These are phyloP conservation scores for Neonectria sp. DNA, from an alignment of 2,329 filamentous ascomycete species.

Conservation along the genomic window DNA sequence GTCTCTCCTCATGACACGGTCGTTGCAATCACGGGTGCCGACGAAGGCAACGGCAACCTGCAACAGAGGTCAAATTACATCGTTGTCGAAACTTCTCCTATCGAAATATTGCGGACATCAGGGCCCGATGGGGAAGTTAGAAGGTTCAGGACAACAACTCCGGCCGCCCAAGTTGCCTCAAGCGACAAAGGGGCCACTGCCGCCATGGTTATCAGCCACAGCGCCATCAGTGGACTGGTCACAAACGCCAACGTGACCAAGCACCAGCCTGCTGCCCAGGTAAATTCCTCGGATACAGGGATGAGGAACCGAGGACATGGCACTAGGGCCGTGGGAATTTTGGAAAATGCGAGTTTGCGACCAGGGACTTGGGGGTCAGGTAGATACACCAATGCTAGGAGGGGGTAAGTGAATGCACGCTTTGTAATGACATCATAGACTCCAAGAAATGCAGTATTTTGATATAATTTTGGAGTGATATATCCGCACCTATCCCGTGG, in stretches of 20 bases:
- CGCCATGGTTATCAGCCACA: slow-evolving; percentile 58
- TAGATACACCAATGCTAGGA: not conserved
- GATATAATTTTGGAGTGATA: not conserved
- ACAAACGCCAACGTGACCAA: slow-evolving; percentile 66
- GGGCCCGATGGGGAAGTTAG: slow-evolving; percentile 37
- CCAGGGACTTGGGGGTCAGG: no score
- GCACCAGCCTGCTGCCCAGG: slow-evolving; percentile 64
- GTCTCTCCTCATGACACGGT: not conserved
- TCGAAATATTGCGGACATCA: slow-evolving; percentile 33
- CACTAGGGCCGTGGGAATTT: not conserved
- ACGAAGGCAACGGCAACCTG: no score
- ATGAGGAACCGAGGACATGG: no score
- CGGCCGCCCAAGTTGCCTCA: slow-evolving; percentile 54
- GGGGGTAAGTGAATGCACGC: not conserved
- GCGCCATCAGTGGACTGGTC: slow-evolving; percentile 64
- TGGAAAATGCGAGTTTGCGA: no score
- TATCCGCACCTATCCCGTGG: no score
- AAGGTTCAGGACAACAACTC: slow-evolving; percentile 56
- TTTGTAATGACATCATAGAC: not conserved
- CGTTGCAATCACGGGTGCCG: not conserved
- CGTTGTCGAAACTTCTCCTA: slow-evolving; percentile 45
- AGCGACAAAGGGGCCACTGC: slow-evolving; percentile 51
- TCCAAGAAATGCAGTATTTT: not conserved
- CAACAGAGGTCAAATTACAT: no score
- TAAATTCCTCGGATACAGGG: slow-evolving; percentile 37